A percentile compares a stretch with the other conserved stretches of the same genome.
These are phyloP conservation scores for Diaporthe sp. DNA, from an alignment of 2,329 filamentous ascomycete species.

Conservation along the genomic window DNA sequence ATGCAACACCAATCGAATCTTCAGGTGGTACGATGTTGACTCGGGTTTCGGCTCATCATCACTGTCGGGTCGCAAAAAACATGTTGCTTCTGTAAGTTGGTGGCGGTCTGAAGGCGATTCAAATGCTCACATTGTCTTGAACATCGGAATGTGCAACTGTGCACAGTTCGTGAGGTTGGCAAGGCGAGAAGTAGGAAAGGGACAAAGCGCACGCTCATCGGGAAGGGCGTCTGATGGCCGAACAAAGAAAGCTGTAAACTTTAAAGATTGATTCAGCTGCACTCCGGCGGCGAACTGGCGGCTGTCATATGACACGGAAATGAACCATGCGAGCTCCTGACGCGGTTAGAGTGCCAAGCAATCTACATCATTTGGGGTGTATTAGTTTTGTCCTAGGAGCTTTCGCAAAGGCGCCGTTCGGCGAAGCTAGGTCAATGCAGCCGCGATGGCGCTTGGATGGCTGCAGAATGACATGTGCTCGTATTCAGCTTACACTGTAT, in stretches of 20 bases:
- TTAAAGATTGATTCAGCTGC: constrained; percentile 8
- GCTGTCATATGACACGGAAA: constrained; percentile 28
- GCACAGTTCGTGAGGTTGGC: no score
- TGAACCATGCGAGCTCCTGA: constrained; percentile 13
- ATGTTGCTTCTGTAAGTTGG: neutral
- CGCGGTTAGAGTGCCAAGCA: constrained; percentile 28
- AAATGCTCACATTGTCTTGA: neutral
- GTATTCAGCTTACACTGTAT: neutral
- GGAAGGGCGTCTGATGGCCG: neutral
- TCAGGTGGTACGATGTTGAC: constrained; percentile 13
- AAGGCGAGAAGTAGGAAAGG: neutral
- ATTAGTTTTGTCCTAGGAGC: neutral
- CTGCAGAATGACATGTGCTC: neutral
- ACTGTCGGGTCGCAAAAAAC: neutral
- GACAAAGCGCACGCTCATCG: neutral
- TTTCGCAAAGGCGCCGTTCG: neutral
- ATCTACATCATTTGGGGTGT: neutral
- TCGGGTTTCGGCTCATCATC: constrained; percentile 7
- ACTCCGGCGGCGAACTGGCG: neutral
- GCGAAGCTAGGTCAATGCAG: neutral
- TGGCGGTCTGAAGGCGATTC: neutral
- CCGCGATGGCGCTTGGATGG: neutral
- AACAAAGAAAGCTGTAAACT: neutral
- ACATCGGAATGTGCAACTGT: neutral
- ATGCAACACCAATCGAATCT: constrained; percentile 11